Evolutionary conservation across 2,329 filamentous ascomycete species (phyloP), one percentile per base, ranked within the genome.

Genomic region (Fusarium sp.): DNA sequence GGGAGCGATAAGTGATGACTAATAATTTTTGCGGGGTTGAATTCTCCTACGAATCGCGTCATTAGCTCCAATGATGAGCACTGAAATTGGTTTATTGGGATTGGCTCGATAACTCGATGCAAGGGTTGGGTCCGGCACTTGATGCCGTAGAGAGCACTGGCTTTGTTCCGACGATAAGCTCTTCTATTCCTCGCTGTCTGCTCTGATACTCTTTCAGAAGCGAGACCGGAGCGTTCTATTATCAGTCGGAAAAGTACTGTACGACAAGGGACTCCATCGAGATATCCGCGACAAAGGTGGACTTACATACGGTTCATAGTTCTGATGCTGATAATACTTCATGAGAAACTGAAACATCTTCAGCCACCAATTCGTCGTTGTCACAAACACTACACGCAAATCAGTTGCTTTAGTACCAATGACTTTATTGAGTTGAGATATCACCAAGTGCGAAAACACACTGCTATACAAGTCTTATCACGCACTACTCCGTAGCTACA

Each of bases 21-120:
- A 78, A 78, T 64, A 11, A 13, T 26, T 55, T n/a, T 12, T 12
- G 55, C 64, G 68, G 77, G 52, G 57, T 59, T 59, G 24, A 11
- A 41, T 24, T 45, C 42, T 22, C 44, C 34, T 52, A 42, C 34
- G 50, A 52, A 76, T 78, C 62, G 71, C 76, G 77, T 66, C 77
- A 78, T 78, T 55, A 60, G 60, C 68, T 64, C 70, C 73, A 72
- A 72, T 75, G 68, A 78, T 77, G 74, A 75, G 68, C 68, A 67
- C 59, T 62, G 50, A 59, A 57, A 68, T 56, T 59, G 47, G 64
- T 64, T 41, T 57, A n/a, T 57, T 28, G 32, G 39, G 71, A 77
- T 77, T 77, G 75, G 75, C 69, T 74, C 44, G 42, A 74, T 54
- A 63, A 65, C 66, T 62, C 34, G 18, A 62, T 45, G 42, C 36